Base-by-base conservation (phyloP, 768 basidiomycete genomes). In the Collybia mongolica region DNA sequence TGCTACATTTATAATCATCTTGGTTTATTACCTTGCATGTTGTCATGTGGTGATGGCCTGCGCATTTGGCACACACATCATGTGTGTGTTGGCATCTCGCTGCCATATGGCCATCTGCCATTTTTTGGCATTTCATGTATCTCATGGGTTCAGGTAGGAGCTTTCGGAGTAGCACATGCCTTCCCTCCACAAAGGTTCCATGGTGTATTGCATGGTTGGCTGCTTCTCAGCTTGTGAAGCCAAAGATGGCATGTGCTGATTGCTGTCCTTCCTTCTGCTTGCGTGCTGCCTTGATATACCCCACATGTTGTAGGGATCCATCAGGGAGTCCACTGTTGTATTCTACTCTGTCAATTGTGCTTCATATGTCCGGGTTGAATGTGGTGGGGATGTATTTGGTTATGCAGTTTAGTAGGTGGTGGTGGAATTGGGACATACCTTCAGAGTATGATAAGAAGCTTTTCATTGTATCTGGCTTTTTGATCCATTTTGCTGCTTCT, bases 111-210 rank as follows among this genome's bases (percentile, higher is more conserved):
- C 51, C 39, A 0, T 42, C 9, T 2, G 38, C 11, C 19, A 41
- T 24, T 14, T 20, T 48, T 58, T 67, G 66, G 46, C 65, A 69
- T 18, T 63, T 62, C 18, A 59, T 20, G 57, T 66, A 69, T 5
- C 56, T 48, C 18, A 22, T 23, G 7, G 60, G 64, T 39, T 67
- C 65, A 2, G 49, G 14, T 1, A 55, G 29, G n/a, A 58, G 44
- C 19, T 60, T 61, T 11, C 54, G 26, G 0, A 54, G 56, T 0
- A 37, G n/a, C 0, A 63, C 35, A 5, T 44, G 9, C 24, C 56
- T 54, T 0, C 57, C 54, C 9, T 49, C 41, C 2, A 67, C 41
- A 7, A 48, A 53, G 0, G 63, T 39, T 0, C 67, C 64, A 6
- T 59, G 37, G 12, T 32, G 8, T n/a, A 69, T 54, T 1, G 57